Percentiles rank a stretch among this genome's conserved stretches.
These are phyloP conservation scores for Lomentospora prolificans DNA, from an alignment of 2,329 filamentous ascomycete genomes.

Conservation along the genomic window DNA sequence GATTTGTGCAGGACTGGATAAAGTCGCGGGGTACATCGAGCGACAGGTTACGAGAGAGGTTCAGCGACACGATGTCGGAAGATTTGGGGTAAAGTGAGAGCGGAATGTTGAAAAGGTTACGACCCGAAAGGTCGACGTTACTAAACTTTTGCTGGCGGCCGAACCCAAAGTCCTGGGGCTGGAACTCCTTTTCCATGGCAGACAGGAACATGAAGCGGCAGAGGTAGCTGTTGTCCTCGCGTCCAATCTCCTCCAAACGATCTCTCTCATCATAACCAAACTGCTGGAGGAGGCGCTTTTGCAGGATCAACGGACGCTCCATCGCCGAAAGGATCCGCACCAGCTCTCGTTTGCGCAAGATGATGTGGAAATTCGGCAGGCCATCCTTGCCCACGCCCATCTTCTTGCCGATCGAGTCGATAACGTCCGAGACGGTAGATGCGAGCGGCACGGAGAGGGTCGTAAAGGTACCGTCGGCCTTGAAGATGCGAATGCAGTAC, in stretches of 20 bases:
- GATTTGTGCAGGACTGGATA: constrained; percentile 81
- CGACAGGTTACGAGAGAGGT: constrained; percentile 84
- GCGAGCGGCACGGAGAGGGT: constrained; percentile 79
- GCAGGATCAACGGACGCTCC: constrained; percentile 81
- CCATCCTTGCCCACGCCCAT: constrained; percentile 76
- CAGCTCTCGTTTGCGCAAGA: constrained; percentile 86
- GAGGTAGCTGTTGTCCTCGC: constrained; percentile 95
- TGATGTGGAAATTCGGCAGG: constrained; percentile 88
- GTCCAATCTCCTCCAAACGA: constrained; percentile 81
- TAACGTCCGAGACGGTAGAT: constrained; percentile 76
- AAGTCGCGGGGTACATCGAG: constrained; percentile 93
- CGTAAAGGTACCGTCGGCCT: constrained; percentile 86
- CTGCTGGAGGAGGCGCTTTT: constrained; percentile 84
- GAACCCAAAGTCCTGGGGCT: constrained; percentile 68
- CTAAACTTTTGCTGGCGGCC: constrained; percentile 82
- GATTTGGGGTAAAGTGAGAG: constrained; percentile 89
- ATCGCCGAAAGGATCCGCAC: constrained; percentile 67
- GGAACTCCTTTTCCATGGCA: constrained; percentile 69
- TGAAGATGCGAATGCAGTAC: constrained; percentile 93
- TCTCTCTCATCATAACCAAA: constrained; percentile 84
- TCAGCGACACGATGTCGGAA: constrained; percentile 85
- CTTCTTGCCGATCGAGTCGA: constrained; percentile 87
- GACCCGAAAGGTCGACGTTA: constrained; percentile 82
- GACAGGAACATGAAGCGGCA: constrained; percentile 94
- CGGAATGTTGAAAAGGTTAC: constrained; percentile 88